These are phyloP conservation scores for Glaciozyma martinii DNA, from an alignment of 768 basidiomycete genomes.

Conservation along the genomic window DNA sequence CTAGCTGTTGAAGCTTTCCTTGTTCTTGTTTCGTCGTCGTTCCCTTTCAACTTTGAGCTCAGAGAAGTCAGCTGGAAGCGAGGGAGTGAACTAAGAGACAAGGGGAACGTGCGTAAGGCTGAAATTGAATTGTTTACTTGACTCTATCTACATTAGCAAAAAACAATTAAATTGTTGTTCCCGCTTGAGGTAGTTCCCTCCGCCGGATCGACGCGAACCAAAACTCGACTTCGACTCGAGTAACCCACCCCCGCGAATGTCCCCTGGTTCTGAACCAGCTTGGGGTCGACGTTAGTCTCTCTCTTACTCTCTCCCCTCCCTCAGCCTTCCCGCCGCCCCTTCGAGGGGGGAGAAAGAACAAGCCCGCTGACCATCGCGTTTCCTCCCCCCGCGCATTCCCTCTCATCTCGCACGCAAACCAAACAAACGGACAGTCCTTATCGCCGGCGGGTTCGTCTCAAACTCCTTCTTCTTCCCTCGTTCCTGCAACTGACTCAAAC, in stretches of 20 bases:
- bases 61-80: no score
- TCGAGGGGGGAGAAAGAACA: neutral
- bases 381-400: no score
- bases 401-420: neutral
- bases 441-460: constrained; percentile 25
- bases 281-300: constrained; percentile 28
- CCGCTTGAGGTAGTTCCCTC: no score
- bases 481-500: neutral
- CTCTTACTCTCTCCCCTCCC: neutral
- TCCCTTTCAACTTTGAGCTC: no score
- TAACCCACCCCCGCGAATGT: no score
- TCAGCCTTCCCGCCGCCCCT: neutral
- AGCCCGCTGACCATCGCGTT: neutral
- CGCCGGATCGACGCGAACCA: no score
- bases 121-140: no score
- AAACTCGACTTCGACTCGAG: no score
- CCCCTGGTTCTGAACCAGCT: neutral
- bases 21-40: neutral
- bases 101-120: no score
- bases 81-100: no score
- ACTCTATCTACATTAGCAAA: no score
- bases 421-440: constrained; percentile 9
- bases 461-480: neutral
- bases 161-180: no score
- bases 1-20: neutral